phyloP scores from a whole-genome alignment of 1,139 yeast genomes.

The Candida labiduridarum region DNA sequence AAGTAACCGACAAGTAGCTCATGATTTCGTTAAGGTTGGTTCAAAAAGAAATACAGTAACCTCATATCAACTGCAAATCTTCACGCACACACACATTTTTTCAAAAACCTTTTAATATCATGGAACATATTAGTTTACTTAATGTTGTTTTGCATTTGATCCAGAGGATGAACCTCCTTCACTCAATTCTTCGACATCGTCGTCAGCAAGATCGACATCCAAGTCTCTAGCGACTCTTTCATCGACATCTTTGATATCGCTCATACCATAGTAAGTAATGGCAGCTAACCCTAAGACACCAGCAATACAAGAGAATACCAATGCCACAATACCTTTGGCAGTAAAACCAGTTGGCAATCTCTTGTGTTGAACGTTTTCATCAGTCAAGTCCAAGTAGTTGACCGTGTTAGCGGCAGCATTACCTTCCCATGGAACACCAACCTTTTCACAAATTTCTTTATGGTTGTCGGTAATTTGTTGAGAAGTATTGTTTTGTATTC shows the following conservation, averaged over 20 bases:
- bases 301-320: constrained; percentile 55
- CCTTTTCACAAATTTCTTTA: constrained; percentile 47
- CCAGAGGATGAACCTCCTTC: constrained; percentile 14
- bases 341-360: constrained; percentile 74
- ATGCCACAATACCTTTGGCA: constrained; percentile 65
- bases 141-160: constrained; percentile 10
- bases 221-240: constrained; percentile 59
- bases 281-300: constrained; percentile 60
- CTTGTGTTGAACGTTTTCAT: constrained; percentile 55
- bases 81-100: constrained; percentile 15
- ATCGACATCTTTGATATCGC: constrained; percentile 65
- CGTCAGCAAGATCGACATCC: constrained; percentile 54
- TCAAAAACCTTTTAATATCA: constrained; percentile 9
- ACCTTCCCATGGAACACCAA: constrained; percentile 50
- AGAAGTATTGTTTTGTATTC: constrained; percentile 40
- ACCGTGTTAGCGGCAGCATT: constrained; percentile 69
- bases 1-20: not conserved
- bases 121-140: constrained; percentile 1
- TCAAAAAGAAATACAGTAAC: constrained; percentile 6
- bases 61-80: not conserved
- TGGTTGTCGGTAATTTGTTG: constrained; percentile 50
- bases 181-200: constrained; percentile 24
- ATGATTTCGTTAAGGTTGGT: constrained; percentile 5
- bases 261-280: constrained; percentile 63
- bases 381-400: constrained; percentile 56